These are phyloP conservation scores for Peribolospora baueri DNA, from an alignment of 768 basidiomycete genomes.

Conservation along the genomic window DNA sequence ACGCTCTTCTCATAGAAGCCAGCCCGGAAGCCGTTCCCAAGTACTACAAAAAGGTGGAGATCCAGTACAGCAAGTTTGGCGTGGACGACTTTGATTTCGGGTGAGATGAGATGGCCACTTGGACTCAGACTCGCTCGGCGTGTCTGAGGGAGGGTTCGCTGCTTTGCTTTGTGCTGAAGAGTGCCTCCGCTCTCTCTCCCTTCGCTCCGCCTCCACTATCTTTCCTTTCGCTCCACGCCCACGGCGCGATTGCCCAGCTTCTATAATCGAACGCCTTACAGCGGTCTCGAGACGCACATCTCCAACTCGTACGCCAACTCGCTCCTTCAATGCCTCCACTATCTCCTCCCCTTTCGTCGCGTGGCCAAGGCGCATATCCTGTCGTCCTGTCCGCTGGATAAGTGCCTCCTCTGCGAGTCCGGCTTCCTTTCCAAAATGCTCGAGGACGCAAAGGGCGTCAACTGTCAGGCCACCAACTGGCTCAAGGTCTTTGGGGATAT, in stretches of 20 bases:
- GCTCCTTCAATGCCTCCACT: constrained; percentile 72
- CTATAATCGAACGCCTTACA: constrained; percentile 73
- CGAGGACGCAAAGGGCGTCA: constrained; percentile 75
- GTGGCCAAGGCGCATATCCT: constrained; percentile 81
- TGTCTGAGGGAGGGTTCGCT: not conserved
- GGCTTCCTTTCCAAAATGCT: constrained; percentile 89
- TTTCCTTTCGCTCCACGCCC: not conserved
- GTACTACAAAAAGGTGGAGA: constrained; percentile 76
- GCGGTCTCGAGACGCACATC: constrained; percentile 90
- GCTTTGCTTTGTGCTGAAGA: not conserved
- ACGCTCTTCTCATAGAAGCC: no score
- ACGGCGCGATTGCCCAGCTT: constrained; percentile 29
- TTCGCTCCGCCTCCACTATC: not conserved
- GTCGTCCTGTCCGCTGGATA: constrained; percentile 62
- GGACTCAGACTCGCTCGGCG: not conserved
- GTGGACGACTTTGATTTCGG: constrained; percentile 98
- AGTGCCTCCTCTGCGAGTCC: constrained; percentile 81
- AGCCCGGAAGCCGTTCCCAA: constrained; percentile 30
- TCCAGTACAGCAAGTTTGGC: constrained; percentile 94
- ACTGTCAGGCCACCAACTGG: constrained; percentile 93
- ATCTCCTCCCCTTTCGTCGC: constrained; percentile 44
- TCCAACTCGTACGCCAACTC: constrained; percentile 91
- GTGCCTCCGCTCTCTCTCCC: not conserved
- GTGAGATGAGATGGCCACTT: constrained; percentile 23
- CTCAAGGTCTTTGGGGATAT: constrained; percentile 77